These are phyloP conservation scores for Neonothopanus nambi DNA, from an alignment of 1,284 basidiomycete genomes.

Conservation along the genomic window DNA sequence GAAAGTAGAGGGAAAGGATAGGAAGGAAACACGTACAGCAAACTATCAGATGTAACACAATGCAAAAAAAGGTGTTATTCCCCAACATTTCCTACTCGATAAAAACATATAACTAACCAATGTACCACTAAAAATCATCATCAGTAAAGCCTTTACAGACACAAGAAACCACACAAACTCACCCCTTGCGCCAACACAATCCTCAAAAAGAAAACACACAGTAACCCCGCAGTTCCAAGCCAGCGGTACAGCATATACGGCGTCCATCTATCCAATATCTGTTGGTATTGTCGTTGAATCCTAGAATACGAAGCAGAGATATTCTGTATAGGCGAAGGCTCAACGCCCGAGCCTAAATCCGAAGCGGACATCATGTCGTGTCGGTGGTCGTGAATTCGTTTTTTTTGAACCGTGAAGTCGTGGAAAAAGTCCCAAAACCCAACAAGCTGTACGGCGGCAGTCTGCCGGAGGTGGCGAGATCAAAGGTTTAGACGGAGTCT, in stretches of 20 bases:
- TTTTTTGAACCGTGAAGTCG: slow-evolving; percentile 3
- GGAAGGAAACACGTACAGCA: slow-evolving; percentile 56
- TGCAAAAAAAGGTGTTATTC: no score
- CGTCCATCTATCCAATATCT: slow-evolving; percentile 86
- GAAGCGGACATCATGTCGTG: slow-evolving; percentile 46
- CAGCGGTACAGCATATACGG: slow-evolving; percentile 90
- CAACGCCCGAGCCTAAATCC: slow-evolving; percentile 44
- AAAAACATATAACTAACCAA: slow-evolving; percentile 55
- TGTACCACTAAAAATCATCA: slow-evolving; percentile 76
- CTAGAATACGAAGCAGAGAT: slow-evolving; percentile 50
- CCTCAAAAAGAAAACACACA: slow-evolving; percentile 81
- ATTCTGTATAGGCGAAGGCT: slow-evolving; percentile 52
- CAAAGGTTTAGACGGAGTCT: slow-evolving; percentile 27
- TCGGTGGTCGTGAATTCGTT: slow-evolving; percentile 7
- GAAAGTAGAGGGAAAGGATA: neutral
- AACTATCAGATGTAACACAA: slow-evolving; percentile 51
- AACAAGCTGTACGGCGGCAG: no score
- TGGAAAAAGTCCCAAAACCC: neutral
- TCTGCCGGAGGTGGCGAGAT: no score
- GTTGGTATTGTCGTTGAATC: slow-evolving; percentile 75
- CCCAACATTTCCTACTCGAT: neutral
- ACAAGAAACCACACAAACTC: slow-evolving; percentile 39
- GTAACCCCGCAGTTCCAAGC: slow-evolving; percentile 75
- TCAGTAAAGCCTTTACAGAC: slow-evolving; percentile 4
- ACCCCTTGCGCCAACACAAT: slow-evolving; percentile 91